These are phyloP conservation scores for Smallanthus sonchifolius DNA, from an alignment of 129 eudicot genomes.

Conservation along the genomic window DNA sequence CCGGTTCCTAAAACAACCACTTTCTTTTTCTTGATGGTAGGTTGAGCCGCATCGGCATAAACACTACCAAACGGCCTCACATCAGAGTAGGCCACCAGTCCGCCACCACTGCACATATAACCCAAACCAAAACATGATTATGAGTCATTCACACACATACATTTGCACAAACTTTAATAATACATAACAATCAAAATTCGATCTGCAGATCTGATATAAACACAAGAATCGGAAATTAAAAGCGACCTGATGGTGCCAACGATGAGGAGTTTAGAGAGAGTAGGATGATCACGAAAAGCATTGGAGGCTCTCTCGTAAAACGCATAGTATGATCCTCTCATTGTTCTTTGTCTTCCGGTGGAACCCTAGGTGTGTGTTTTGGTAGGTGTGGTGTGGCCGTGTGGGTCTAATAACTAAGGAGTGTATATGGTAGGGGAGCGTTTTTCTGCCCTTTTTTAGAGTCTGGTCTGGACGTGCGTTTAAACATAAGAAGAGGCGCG, in stretches of 20 bases:
- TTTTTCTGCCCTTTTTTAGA: conserved; percentile 37
- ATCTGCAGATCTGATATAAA: too few species aligned
- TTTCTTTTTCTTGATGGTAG: conserved; percentile 48
- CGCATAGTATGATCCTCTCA: conserved; percentile 35
- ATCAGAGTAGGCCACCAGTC: conserved; percentile 45
- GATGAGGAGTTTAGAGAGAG: conserved; percentile 42
- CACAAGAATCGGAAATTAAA: background rate
- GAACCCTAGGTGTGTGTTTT: too few species aligned
- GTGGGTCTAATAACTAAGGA: too few species aligned
- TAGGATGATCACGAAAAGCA: conserved; percentile 42
- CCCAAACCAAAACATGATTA: background rate
- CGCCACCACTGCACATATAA: conserved; percentile 61
- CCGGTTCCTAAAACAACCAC: conserved; percentile 85
- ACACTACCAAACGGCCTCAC: conserved; percentile 27
- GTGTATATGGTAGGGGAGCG: conserved; percentile 29
- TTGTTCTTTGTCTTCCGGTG: background rate
- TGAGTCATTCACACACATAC: background rate
- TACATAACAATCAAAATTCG: too few species aligned
- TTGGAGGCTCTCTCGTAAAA: conserved; percentile 53
- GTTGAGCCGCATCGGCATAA: conserved; percentile 38
- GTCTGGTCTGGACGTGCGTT: background rate
- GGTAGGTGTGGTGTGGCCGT: too few species aligned
- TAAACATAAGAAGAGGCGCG: conserved; percentile 23
- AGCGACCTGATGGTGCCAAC: conserved; percentile 52
- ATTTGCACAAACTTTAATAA: background rate